Evolutionary conservation across 2,329 filamentous ascomycete species (phyloP).

Genomic region (Beauveria sp.): DNA sequence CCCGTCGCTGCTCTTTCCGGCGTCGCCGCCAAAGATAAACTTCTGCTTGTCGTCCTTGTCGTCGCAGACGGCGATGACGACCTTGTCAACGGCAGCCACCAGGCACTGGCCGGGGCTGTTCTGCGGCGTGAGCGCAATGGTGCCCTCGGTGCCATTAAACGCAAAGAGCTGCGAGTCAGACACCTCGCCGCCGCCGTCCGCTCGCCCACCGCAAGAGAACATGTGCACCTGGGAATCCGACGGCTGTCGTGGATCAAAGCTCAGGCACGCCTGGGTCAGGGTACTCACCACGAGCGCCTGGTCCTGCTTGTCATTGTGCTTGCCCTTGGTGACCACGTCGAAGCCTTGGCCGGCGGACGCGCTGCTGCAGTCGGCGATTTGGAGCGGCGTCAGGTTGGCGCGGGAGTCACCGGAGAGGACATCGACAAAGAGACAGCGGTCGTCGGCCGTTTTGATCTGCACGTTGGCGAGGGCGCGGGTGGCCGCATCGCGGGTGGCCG

Average conservation of each 20-base stretch:
- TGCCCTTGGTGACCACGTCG: slow-evolving; percentile 41
- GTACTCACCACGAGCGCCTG: slow-evolving; percentile 48
- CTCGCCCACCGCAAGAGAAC: slow-evolving; percentile 52
- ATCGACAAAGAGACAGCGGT: slow-evolving; percentile 39
- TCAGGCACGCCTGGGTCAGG: slow-evolving; percentile 50
- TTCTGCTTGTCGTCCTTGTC: slow-evolving; percentile 32
- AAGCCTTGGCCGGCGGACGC: slow-evolving; percentile 33
- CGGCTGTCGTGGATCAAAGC: slow-evolving; percentile 46
- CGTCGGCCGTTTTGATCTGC: slow-evolving; percentile 37
- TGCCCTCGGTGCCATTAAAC: slow-evolving; percentile 34
- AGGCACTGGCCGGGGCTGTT: slow-evolving; percentile 36
- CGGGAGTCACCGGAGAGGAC: slow-evolving; percentile 40
- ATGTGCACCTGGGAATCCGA: slow-evolving; percentile 46
- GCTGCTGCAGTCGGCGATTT: slow-evolving; percentile 35
- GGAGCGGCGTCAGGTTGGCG: slow-evolving; percentile 39
- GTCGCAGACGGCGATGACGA: slow-evolving; percentile 36
- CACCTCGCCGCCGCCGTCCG: slow-evolving; percentile 43
- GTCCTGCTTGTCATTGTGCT: slow-evolving; percentile 40
- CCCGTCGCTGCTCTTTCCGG: not conserved
- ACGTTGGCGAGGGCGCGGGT: slow-evolving; percentile 36
- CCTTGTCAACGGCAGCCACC: slow-evolving; percentile 35
- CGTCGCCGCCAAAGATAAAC: slow-evolving; percentile 27
- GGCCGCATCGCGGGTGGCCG: slow-evolving; percentile 34
- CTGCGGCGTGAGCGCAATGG: slow-evolving; percentile 36
- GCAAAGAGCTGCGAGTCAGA: slow-evolving; percentile 45